Evolutionary conservation across 2,329 filamentous ascomycete genomes (phyloP), one percentile per base, ranked within the genome.

Genomic region (Cryphonectria japonica): DNA sequence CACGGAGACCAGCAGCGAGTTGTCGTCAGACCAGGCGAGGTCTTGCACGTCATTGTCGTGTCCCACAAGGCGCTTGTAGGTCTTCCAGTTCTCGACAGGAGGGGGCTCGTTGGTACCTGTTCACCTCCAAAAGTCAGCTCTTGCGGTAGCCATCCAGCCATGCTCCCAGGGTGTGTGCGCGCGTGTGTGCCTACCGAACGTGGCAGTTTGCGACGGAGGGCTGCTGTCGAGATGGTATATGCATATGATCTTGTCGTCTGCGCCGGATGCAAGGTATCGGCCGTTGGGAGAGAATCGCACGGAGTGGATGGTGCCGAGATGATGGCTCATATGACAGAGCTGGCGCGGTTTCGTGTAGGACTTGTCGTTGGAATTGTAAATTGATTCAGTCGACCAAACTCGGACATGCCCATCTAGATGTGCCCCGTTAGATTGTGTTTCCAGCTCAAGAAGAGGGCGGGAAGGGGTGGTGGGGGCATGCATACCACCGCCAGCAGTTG

Each of bases 21-120:
- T 97, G 83, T 99, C 96, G 78, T 92, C 91, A 29, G 96, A 97
- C 96, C 96, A 99, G 41, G 94, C 96, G 71, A 99, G 85, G 83
- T 99, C 97, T 82, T 99, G 96, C 6, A 99, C 95, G 83, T 99
- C 96, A 78, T 98, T 99, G 78, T 99, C 96, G 80, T 99, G 97
- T 22, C 96, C 97, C 71, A 98, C 96, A 67, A 99, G 85, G 74
- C 96, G 91, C 79, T 94, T 93, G 77, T 95, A 92, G 32, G 97
- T 97, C 82, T 97, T 95, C 96, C 96, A 99, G 77, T 98, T 98
- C 85, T 99, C 96, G 63, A 97, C 92, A 0, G 95, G 94, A 2
- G 95, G 94, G 41, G 94, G 90, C 79, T 98, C 96, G 80, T 95
- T 96, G 66, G 92, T 90, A 73, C 92, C 92, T 90, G 79, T 75